phyloP scores from a whole-genome alignment of 1,284 basidiomycete genomes.

The Mycosarcoma mackinlayi region DNA sequence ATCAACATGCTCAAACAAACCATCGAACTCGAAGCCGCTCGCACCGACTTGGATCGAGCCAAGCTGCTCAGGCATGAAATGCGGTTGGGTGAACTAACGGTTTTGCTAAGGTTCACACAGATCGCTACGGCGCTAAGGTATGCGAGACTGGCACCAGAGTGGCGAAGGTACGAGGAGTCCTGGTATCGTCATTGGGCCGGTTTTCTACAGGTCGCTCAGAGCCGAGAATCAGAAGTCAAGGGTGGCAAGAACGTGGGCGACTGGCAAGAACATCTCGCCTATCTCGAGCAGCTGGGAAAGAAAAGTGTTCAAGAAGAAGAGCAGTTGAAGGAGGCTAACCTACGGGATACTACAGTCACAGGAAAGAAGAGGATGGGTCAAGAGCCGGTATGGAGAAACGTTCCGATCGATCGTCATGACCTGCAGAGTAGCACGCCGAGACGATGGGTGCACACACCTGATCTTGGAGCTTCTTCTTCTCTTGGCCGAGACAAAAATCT shows the following conservation, averaged over 20 bases:
- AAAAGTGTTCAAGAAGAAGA: neutral
- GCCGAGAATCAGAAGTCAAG: neutral
- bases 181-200: constrained; percentile 8
- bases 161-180: constrained; percentile 11
- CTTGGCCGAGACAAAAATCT: neutral
- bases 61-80: constrained; percentile 13
- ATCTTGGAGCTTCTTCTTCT: neutral
- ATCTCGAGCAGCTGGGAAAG: neutral
- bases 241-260: too few species aligned
- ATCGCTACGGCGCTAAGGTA: constrained; percentile 15
- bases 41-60: neutral
- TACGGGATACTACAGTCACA: neutral
- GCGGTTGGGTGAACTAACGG: constrained; percentile 8
- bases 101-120: constrained; percentile 9
- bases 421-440: constrained; percentile 5
- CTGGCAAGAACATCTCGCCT: constrained; percentile 2
- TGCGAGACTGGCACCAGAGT: neutral
- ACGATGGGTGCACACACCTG: constrained; percentile 4
- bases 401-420: neutral
- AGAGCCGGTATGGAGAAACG: neutral
- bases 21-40: neutral
- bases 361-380: neutral
- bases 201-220: constrained; percentile 9
- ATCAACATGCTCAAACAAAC: constrained; percentile 6
- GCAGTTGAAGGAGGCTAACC: neutral